phyloP scores from a whole-genome alignment of 2,329 filamentous ascomycete genomes.

The Botryotinia calthae region DNA sequence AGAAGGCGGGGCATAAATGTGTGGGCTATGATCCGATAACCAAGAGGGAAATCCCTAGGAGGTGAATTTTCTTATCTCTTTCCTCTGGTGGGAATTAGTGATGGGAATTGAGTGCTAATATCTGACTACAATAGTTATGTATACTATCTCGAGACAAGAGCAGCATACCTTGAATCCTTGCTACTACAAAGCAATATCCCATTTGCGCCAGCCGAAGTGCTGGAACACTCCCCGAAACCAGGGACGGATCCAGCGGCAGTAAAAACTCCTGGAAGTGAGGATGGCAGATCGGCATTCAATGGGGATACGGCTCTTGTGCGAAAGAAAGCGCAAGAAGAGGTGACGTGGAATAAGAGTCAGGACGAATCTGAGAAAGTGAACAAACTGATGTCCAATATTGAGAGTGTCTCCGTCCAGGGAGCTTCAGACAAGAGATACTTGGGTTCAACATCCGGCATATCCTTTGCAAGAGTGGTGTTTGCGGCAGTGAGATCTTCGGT shows the following conservation, averaged over 20 bases:
- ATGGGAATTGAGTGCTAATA: constrained; percentile 6
- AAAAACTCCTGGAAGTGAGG: constrained; percentile 35
- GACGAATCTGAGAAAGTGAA: constrained; percentile 61
- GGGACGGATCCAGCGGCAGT: constrained; percentile 34
- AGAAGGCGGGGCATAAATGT: constrained; percentile 87
- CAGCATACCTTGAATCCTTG: constrained; percentile 77
- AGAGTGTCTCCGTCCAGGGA: constrained; percentile 75
- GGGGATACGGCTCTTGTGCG: constrained; percentile 23
- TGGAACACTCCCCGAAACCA: constrained; percentile 58
- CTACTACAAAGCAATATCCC: constrained; percentile 66
- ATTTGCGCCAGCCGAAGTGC: constrained; percentile 68
- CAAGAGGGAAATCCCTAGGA: constrained; percentile 89
- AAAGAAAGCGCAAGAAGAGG: constrained; percentile 33
- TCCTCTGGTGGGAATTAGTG: background rate
- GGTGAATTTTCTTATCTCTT: constrained; percentile 41
- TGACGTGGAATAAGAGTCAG: constrained; percentile 44
- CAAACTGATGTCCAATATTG: constrained; percentile 66
- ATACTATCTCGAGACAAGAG: constrained; percentile 85
- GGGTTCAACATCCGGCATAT: constrained; percentile 84
- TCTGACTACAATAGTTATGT: constrained; percentile 65
- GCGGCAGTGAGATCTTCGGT: constrained; percentile 80
- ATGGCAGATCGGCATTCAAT: constrained; percentile 29
- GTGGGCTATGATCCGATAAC: constrained; percentile 96
- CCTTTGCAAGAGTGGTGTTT: constrained; percentile 90
- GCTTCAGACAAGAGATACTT: constrained; percentile 77